Conservation (phyloP, 2,329 filamentous ascomycete genomes). For the Penicillium sp. region DNA sequence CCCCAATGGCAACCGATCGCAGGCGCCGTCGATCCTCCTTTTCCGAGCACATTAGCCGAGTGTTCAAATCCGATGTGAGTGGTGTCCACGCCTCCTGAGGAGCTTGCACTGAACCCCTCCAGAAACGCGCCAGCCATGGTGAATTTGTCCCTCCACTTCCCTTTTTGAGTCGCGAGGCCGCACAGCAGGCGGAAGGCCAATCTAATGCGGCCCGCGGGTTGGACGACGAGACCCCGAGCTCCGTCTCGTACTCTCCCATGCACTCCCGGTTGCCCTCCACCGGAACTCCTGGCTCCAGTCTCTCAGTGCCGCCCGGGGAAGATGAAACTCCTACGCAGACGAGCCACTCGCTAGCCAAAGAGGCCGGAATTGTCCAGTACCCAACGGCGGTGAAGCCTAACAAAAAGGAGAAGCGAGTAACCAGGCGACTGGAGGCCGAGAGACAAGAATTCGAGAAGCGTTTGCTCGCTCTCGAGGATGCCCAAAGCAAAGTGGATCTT, state of each 20-base stretch:
- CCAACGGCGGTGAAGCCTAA: conserved; percentile 24
- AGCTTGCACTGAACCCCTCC: conserved; percentile 1
- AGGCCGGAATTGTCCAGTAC: conserved; percentile 16
- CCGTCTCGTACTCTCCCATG: conserved; percentile 16
- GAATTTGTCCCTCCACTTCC: conserved; percentile 1
- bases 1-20: conserved; percentile 20
- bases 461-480: conserved; percentile 21
- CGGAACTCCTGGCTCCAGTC: conserved; percentile 19
- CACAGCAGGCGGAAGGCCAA: neutral
- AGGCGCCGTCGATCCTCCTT: conserved; percentile 24
- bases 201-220: conserved; percentile 3
- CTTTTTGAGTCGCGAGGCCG: neutral
- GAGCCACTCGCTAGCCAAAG: conserved; percentile 7
- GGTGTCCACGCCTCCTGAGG: neutral
- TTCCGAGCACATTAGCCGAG: conserved; percentile 23
- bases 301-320: conserved; percentile 15
- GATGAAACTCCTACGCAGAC: conserved; percentile 6
- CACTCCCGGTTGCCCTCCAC: conserved; percentile 18
- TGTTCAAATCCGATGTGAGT: conserved; percentile 21
- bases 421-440: conserved; percentile 35
- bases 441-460: conserved; percentile 34
- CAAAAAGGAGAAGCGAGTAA: conserved; percentile 35
- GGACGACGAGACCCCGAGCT: conserved; percentile 18
- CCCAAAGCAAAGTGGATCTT: conserved; percentile 19
- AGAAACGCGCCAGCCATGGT: conserved; percentile 13